These are phyloP conservation scores for Diplodia sapinea DNA, from an alignment of 2,329 filamentous ascomycete species.

Conservation along the genomic window DNA sequence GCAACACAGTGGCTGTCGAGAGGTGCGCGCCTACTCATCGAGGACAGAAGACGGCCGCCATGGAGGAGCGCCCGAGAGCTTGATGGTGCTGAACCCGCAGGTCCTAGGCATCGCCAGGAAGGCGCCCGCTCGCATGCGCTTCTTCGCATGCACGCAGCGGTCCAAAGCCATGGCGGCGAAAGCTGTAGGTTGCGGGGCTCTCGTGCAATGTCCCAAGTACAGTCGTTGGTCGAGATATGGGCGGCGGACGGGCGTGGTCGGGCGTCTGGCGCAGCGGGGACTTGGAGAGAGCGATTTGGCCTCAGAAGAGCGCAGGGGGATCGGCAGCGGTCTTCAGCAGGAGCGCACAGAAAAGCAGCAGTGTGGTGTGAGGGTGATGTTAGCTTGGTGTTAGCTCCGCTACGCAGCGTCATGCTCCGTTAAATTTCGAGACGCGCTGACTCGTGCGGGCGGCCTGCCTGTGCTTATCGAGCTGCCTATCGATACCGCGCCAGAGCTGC, in stretches of 20 bases:
- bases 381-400: conserved; percentile 15
- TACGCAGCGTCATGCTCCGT: conserved; percentile 25
- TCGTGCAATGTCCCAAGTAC: conserved; percentile 6
- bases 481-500: neutral
- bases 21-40: conserved; percentile 59
- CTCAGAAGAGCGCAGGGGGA: neutral
- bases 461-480: neutral
- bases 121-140: conserved; percentile 12
- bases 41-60: conserved; percentile 65
- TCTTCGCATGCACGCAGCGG: conserved; percentile 14
- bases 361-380: conserved; percentile 24
- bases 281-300: neutral
- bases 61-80: conserved; percentile 52
- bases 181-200: conserved; percentile 6
- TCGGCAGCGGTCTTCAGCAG: neutral
- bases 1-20: conserved; percentile 16
- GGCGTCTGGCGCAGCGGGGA: neutral
- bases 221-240: neutral
- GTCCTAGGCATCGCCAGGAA: neutral
- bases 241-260: neutral
- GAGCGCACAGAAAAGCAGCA: neutral
- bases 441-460: conserved; percentile 3
- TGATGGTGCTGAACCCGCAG: conserved; percentile 12
- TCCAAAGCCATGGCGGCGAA: conserved; percentile 21
- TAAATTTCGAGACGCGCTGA: conserved; percentile 11